Conservation (phyloP, 352 stramenopile species). For the Globisporangium viniferum region DNA sequence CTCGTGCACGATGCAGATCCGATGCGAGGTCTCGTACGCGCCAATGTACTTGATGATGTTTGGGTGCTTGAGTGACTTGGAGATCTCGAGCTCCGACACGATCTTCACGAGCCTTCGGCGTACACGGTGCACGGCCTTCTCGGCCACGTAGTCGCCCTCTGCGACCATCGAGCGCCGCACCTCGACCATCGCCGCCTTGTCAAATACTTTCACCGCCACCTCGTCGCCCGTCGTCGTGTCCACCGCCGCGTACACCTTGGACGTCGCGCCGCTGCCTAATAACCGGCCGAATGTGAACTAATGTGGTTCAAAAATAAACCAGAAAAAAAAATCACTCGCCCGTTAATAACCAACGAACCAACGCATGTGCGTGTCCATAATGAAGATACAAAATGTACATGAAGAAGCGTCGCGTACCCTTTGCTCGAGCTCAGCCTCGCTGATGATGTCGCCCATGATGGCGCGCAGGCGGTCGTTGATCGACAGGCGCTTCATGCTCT, state of each 20-base stretch:
- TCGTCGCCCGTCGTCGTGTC: constrained; percentile 40
- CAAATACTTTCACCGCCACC: constrained; percentile 81
- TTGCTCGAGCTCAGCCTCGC: constrained; percentile 52
- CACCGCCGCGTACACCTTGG: constrained; percentile 69
- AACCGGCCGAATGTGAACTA: constrained; percentile 60
- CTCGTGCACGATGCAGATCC: constrained; percentile 78
- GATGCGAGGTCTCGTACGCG: constrained; percentile 76
- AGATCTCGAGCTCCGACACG: constrained; percentile 81
- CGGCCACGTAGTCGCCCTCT: constrained; percentile 45
- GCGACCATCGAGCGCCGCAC: constrained; percentile 73
- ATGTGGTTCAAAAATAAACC: constrained; percentile 12
- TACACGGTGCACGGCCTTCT: constrained; percentile 74
- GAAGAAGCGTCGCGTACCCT: constrained; percentile 23
- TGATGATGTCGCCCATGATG: constrained; percentile 61
- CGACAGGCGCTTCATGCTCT: constrained; percentile 18
- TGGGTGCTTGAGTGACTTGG: constrained; percentile 59
- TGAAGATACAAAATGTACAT: background rate
- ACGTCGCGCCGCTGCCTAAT: constrained; percentile 68
- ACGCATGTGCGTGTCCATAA: background rate
- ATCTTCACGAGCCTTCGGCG: constrained; percentile 73
- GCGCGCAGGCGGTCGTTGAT: constrained; percentile 61
- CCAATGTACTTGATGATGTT: constrained; percentile 80
- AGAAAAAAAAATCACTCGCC: background rate
- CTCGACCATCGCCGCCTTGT: constrained; percentile 81
- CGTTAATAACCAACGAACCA: background rate